These are phyloP conservation scores for Cynara cardunculus DNA, from an alignment of 129 eudicot genomes.

Conservation along the genomic window DNA sequence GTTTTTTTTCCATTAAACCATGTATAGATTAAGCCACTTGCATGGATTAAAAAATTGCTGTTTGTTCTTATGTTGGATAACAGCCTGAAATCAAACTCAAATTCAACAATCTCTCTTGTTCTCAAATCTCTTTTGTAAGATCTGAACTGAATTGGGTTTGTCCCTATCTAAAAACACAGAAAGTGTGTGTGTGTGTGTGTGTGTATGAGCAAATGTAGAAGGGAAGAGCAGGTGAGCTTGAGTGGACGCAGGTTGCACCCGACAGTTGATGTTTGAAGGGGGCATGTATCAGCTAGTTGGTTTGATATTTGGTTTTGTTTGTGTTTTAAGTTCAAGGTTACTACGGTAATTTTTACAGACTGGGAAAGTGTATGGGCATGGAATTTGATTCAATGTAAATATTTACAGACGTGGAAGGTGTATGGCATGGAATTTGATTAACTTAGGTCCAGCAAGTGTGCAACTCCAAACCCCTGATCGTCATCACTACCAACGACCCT, in stretches of 20 bases:
- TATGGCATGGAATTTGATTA: too few species aligned
- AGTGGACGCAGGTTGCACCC: neutral
- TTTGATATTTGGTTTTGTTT: neutral
- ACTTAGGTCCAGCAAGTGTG: conserved; percentile 69
- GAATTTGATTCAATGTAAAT: conserved; percentile 45
- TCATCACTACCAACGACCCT: conserved; percentile 27
- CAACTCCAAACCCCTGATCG: conserved; percentile 36
- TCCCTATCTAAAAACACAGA: neutral
- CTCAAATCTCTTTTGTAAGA: neutral
- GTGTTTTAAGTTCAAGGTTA: neutral
- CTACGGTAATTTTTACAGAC: neutral
- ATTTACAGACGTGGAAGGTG: too few species aligned
- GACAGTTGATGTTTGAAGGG: neutral
- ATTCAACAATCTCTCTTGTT: neutral
- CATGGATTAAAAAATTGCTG: neutral
- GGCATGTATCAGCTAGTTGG: neutral
- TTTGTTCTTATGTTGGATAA: neutral
- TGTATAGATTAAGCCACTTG: neutral
- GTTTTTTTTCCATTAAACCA: neutral
- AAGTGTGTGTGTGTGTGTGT: neutral
- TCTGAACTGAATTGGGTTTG: neutral
- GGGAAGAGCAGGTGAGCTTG: neutral
- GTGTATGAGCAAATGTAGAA: neutral
- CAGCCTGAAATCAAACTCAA: neutral
- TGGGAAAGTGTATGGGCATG: conserved; percentile 8